Conservation (phyloP, 805 yeast species). For the Pichia insulana region DNA sequence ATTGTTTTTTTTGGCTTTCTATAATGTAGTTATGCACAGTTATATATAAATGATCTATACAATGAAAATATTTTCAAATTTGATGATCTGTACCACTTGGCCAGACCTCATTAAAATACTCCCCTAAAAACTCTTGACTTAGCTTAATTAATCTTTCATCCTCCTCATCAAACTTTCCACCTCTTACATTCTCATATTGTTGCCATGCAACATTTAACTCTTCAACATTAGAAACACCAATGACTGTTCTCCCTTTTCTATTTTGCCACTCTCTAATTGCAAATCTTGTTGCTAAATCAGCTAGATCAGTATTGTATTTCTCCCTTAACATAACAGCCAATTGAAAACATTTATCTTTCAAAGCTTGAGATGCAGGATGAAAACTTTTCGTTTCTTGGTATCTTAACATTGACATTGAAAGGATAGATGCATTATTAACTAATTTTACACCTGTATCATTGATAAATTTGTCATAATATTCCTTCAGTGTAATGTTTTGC, state of each 20-base stretch:
- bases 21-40: too few species aligned
- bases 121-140: slow-evolving; percentile 40
- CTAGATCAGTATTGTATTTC: slow-evolving; percentile 50
- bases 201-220: slow-evolving; percentile 59
- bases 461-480: slow-evolving; percentile 40
- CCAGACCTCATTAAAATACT: slow-evolving; percentile 63
- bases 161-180: slow-evolving; percentile 25
- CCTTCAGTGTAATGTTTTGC: slow-evolving; percentile 54
- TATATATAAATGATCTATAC: not conserved
- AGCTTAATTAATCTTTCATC: slow-evolving; percentile 39
- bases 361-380: slow-evolving; percentile 67
- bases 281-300: slow-evolving; percentile 72
- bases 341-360: slow-evolving; percentile 44
- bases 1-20: not conserved
- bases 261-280: slow-evolving; percentile 55
- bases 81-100: slow-evolving; percentile 26
- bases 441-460: slow-evolving; percentile 45
- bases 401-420: slow-evolving; percentile 80
- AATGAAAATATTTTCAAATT: not conserved
- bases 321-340: slow-evolving; percentile 33
- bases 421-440: slow-evolving; percentile 74
- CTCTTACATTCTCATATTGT: slow-evolving; percentile 43
- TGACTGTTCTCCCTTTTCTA: slow-evolving; percentile 51
- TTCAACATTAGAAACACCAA: slow-evolving; percentile 60
- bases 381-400: slow-evolving; percentile 58